These are phyloP conservation scores for Apiospora aurea DNA, from an alignment of 2,329 filamentous ascomycete genomes.

Conservation along the genomic window DNA sequence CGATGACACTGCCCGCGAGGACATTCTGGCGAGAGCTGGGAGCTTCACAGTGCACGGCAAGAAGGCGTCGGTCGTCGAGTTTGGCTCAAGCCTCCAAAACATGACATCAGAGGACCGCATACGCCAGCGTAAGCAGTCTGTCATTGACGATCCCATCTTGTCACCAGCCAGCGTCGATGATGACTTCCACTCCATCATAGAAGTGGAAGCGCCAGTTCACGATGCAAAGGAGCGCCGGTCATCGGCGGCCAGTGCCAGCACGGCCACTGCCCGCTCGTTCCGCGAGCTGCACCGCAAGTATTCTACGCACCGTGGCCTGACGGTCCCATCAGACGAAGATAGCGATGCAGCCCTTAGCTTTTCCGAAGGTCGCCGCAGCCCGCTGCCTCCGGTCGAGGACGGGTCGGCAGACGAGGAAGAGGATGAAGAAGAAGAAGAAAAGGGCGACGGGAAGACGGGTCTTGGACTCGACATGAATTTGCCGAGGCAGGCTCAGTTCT, in stretches of 20 bases:
- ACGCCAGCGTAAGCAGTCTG: constrained; percentile 64
- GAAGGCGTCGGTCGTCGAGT: constrained; percentile 96
- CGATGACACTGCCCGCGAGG: constrained; percentile 62
- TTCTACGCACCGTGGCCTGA: constrained; percentile 55
- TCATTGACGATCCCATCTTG: constrained; percentile 48
- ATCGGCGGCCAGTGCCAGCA: constrained; percentile 70
- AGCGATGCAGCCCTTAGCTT: constrained; percentile 67
- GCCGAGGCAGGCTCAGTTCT: constrained; percentile 45
- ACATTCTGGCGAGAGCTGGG: constrained; percentile 79
- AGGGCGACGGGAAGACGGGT: constrained; percentile 9
- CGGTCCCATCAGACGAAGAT: constrained; percentile 63
- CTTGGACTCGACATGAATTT: constrained; percentile 25
- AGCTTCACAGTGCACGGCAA: constrained; percentile 98
- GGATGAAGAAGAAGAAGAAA: constrained; percentile 41
- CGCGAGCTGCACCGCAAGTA: constrained; percentile 68
- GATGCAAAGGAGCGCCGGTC: constrained; percentile 57
- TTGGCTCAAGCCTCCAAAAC: constrained; percentile 87
- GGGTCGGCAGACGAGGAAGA: constrained; percentile 41
- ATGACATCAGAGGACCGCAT: constrained; percentile 77
- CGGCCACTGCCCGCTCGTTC: constrained; percentile 71
- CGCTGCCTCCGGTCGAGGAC: constrained; percentile 59
- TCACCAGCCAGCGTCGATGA: constrained; percentile 51
- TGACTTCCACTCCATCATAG: constrained; percentile 62
- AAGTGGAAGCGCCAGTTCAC: constrained; percentile 52
- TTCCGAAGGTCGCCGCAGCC: constrained; percentile 64